A percentile compares a stretch with the other conserved stretches of the same genome.
phyloP scores from a whole-genome alignment of 2,329 filamentous ascomycete species.

The Sphaerulina musiva region DNA sequence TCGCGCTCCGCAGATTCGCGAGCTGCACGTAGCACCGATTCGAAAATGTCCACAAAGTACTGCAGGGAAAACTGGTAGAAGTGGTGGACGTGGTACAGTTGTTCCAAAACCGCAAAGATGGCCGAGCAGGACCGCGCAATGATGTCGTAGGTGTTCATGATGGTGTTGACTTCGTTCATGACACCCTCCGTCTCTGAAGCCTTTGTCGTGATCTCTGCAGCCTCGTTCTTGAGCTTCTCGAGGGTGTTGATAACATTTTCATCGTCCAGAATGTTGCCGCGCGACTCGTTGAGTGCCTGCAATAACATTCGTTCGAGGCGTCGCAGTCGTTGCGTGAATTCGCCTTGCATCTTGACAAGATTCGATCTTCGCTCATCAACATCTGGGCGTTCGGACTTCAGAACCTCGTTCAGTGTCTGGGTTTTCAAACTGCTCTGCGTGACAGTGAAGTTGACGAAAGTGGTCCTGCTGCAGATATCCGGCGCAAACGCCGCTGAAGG shows the following conservation, averaged over 20 bases:
- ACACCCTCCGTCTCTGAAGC: slow-evolving; percentile 95
- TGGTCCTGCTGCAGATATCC: slow-evolving; percentile 95
- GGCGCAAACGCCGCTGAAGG: slow-evolving; percentile 93
- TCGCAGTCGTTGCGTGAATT: slow-evolving; percentile 96
- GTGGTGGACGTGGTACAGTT: slow-evolving; percentile 96
- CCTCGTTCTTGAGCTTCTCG: slow-evolving; percentile 95
- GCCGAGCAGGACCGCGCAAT: slow-evolving; percentile 94
- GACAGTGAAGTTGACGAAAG: slow-evolving; percentile 98
- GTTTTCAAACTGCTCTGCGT: slow-evolving; percentile 98
- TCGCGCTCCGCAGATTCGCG: slow-evolving; percentile 58
- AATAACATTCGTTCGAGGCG: slow-evolving; percentile 90
- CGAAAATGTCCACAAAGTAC: slow-evolving; percentile 97
- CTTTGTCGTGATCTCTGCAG: slow-evolving; percentile 90
- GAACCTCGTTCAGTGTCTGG: slow-evolving; percentile 91
- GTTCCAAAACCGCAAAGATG: slow-evolving; percentile 92
- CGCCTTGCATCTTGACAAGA: slow-evolving; percentile 95
- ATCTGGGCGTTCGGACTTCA: slow-evolving; percentile 95
- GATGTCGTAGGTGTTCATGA: slow-evolving; percentile 87
- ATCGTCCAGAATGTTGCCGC: slow-evolving; percentile 95
- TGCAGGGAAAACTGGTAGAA: slow-evolving; percentile 99
- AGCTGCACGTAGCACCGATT: slow-evolving; percentile 77
- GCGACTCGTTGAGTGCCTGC: slow-evolving; percentile 92
- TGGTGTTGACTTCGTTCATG: slow-evolving; percentile 94
- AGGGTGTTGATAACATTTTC: slow-evolving; percentile 97
- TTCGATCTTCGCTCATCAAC: slow-evolving; percentile 95